Conservation (phyloP, 2,329 filamentous ascomycete genomes). For the Xylariaceae sp. region DNA sequence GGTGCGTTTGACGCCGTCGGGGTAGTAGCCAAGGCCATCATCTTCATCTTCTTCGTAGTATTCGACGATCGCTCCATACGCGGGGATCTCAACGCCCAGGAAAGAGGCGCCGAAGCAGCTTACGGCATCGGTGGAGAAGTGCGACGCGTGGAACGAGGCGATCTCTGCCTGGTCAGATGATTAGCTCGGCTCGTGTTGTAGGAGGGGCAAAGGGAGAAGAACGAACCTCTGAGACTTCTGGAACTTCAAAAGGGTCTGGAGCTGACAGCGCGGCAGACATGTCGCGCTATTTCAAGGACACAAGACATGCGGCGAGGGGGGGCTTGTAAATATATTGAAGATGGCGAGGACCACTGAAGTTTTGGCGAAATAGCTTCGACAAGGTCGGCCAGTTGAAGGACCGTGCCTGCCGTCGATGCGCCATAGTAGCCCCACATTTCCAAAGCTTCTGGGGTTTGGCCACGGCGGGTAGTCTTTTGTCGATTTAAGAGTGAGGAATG, state of each 20-base stretch:
- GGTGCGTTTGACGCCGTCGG: conserved; percentile 81
- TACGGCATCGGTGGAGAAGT: conserved; percentile 51
- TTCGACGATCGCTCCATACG: conserved; percentile 12
- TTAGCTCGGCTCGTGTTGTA: background rate
- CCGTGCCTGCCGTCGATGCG: too few relatives aligned
- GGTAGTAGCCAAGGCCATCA: conserved; percentile 76
- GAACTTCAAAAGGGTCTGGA: conserved; percentile 21
- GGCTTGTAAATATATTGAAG: too few relatives aligned
- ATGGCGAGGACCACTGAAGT: too few relatives aligned
- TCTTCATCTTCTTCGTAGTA: conserved; percentile 42
- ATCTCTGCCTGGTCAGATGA: conserved; percentile 51
- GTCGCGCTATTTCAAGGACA: background rate
- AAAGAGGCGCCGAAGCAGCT: conserved; percentile 46
- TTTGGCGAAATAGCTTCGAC: too few relatives aligned
- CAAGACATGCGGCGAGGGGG: too few relatives aligned
- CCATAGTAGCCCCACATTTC: too few relatives aligned
- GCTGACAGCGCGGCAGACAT: conserved; percentile 13
- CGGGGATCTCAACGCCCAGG: conserved; percentile 30
- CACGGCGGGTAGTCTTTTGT: too few relatives aligned
- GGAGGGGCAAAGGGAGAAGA: background rate
- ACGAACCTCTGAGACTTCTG: conserved; percentile 38
- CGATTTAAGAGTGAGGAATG: too few relatives aligned
- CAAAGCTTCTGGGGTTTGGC: too few relatives aligned
- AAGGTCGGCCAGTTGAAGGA: too few relatives aligned
- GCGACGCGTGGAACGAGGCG: conserved; percentile 52